A percentile compares a stretch with the other conserved stretches of the same genome.
Evolutionary conservation across 164 flowering plant species (phyloP).

Genomic region (Pachysandra terminalis): DNA sequence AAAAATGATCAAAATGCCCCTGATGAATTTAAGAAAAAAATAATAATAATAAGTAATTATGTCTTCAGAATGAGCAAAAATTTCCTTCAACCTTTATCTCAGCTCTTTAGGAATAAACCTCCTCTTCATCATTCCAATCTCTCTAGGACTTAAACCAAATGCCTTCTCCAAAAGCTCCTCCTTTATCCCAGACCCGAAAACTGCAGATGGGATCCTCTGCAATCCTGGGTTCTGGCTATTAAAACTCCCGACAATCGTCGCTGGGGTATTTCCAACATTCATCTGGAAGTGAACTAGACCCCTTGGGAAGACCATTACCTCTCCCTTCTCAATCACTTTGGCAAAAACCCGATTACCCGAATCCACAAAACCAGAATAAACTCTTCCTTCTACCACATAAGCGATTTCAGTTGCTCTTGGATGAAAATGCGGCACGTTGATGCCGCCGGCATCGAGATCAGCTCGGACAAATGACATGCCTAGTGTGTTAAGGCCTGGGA

Average conservation of each 20-base stretch:
- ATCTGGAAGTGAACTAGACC: slow-evolving; percentile 70
- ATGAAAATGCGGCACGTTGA: slow-evolving; percentile 68
- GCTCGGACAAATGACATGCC: slow-evolving; percentile 75
- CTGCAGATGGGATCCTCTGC: slow-evolving; percentile 42
- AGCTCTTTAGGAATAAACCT: slow-evolving; percentile 32
- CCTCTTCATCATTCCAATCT: slow-evolving; percentile 46
- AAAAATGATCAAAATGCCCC: too few relatives aligned
- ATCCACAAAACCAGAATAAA: slow-evolving; percentile 72
- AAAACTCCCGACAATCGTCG: slow-evolving; percentile 53
- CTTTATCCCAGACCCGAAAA: slow-evolving; percentile 65
- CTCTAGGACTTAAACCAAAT: slow-evolving; percentile 52
- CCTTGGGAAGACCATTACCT: slow-evolving; percentile 67
- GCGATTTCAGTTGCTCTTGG: slow-evolving; percentile 65
- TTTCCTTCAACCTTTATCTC: too few relatives aligned
- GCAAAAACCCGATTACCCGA: slow-evolving; percentile 50
- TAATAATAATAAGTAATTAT: background rate
- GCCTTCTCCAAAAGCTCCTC: slow-evolving; percentile 66
- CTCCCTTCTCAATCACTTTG: slow-evolving; percentile 49
- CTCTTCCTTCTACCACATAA: slow-evolving; percentile 44
- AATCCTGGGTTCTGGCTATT: slow-evolving; percentile 74
- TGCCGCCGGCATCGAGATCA: slow-evolving; percentile 47
- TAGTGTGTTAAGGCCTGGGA: slow-evolving; percentile 70
- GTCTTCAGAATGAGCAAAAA: slow-evolving; percentile 6
- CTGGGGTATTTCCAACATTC: slow-evolving; percentile 56
- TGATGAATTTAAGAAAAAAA: too few relatives aligned